Evolutionary conservation across 2,329 filamentous ascomycete species (phyloP), one percentile per base, ranked within the genome.

Genomic region (Monosporascus sp.): DNA sequence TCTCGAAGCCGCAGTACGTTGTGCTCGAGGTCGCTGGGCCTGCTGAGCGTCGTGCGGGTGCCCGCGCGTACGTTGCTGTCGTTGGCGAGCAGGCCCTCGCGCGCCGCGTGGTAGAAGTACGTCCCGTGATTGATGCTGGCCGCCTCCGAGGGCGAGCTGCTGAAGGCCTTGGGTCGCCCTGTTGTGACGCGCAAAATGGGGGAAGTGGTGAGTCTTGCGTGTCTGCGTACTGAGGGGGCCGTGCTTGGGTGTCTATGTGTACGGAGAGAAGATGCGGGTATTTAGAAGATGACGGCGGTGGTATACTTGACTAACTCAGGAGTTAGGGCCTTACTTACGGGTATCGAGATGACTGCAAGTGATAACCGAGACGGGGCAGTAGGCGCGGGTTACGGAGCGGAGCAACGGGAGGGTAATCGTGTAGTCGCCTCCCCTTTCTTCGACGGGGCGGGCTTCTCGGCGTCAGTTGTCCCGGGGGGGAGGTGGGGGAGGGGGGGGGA

Each of bases 21-120:
- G 65, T 93, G 90, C 60, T 90, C 88, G 69, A 92, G 93, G 73
- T 93, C 89, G 18, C 83, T 87, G 1, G 86, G 85, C 0, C 89
- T 89, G 54, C 83, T 88, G 18, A 94, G 77, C 3, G 89, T 94
- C 0, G 90, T 94, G 52, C 90, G 84, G 68, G 95, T 94, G 39
- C 90, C 90, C 17, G 89, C 90, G 68, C 95, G 90, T 70, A 95
- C 91, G 72, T 91, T 93, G 60, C 83, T 87, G 74, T 94, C 88
- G 66, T 94, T 95, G 57, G 79, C 79, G 20, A 95, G 76, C 17
- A 94, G 76, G 3, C 90, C 90, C 67, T 94, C 89, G 71, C 85
- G 82, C 1, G 86, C 74, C 0, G 89, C 90, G 67, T 93, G 88
- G 73, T 87, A 94, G 73, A 95, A 95, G 75, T 94, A 94, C 1